Evolutionary conservation across 495 filamentous ascomycete species (phyloP).

Genomic region (Tuber microsphaerosporum): DNA sequence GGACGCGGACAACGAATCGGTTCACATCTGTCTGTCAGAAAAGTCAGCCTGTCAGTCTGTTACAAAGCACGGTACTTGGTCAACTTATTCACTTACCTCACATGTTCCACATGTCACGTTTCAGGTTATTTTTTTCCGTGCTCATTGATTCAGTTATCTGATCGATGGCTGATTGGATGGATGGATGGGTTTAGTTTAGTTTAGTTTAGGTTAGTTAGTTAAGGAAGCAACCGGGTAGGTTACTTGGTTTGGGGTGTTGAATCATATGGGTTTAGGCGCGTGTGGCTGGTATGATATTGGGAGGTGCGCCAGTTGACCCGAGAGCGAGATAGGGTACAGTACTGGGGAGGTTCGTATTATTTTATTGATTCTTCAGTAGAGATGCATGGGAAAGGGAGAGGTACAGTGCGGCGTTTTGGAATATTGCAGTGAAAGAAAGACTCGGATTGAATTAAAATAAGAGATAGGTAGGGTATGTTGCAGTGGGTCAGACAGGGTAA

Average conservation of each 20-base stretch:
- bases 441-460: not conserved
- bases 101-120: not conserved
- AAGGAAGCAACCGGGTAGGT: not conserved
- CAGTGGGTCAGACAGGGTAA: not conserved
- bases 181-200: not conserved
- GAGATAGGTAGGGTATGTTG: not conserved
- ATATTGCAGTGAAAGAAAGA: not conserved
- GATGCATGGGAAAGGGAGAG: not conserved
- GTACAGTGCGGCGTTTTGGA: not conserved
- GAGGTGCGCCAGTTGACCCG: not conserved
- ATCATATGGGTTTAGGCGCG: not conserved
- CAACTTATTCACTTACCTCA: not conserved
- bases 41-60: not conserved
- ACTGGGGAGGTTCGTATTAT: not conserved
- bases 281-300: not conserved
- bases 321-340: not conserved
- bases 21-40: not conserved
- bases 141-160: not conserved
- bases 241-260: not conserved
- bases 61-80: not conserved
- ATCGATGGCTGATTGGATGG: not conserved
- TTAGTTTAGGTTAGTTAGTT: not conserved
- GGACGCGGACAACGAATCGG: not conserved
- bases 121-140: not conserved
- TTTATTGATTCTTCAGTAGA: not conserved